Conservation (phyloP, 108 stramenopile species). For the Epipyxis sp. region DNA sequence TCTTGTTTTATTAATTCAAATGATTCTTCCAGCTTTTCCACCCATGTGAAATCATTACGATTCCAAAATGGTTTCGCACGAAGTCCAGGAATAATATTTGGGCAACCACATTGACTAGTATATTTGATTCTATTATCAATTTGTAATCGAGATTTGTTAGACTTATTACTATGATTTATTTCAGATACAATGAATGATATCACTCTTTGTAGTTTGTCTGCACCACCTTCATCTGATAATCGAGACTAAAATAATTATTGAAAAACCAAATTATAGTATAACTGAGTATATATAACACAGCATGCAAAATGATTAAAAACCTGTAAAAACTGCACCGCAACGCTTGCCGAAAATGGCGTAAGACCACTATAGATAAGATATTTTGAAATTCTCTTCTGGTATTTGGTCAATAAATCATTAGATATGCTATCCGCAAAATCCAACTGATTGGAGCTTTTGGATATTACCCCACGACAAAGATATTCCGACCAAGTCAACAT, state of each 20-base stretch:
- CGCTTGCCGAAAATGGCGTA: background rate
- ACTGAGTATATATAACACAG: background rate
- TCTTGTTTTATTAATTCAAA: constrained; percentile 30
- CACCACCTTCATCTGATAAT: background rate
- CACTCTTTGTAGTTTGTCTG: no score
- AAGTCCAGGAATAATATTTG: constrained; percentile 24
- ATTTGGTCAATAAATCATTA: background rate
- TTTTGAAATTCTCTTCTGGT: background rate
- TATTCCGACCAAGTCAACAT: background rate
- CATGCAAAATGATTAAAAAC: background rate
- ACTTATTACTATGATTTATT: no score
- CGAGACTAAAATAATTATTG: background rate
- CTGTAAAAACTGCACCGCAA: background rate
- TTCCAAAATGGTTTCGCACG: constrained; percentile 18
- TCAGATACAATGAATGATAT: no score
- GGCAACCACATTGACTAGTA: constrained; percentile 6
- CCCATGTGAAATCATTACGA: constrained; percentile 5
- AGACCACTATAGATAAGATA: background rate
- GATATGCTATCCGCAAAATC: background rate
- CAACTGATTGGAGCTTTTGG: background rate
- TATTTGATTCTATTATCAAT: background rate
- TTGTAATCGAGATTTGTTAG: no score
- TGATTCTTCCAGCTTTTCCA: constrained; percentile 4
- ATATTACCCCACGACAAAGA: background rate
- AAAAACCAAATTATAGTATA: background rate